These are phyloP conservation scores for Aspergillus melleus DNA, from an alignment of 2,329 filamentous ascomycete species.

Conservation along the genomic window DNA sequence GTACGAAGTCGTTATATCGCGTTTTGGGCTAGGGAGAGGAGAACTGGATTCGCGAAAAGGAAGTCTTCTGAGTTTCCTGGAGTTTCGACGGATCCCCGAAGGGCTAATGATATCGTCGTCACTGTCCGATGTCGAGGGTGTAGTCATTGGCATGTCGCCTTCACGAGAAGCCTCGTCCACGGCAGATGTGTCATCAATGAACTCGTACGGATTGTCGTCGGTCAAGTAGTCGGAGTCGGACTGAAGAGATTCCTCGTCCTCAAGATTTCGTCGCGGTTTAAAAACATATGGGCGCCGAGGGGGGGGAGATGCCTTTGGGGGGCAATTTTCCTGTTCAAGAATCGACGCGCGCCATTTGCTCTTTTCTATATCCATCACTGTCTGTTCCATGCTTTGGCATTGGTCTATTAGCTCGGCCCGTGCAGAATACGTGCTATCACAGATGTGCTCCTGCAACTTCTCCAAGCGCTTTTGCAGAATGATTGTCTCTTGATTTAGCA, in stretches of 20 bases:
- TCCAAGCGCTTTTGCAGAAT: conserved; percentile 54
- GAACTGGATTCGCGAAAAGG: conserved; percentile 17
- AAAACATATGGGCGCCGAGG: conserved; percentile 12
- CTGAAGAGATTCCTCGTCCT: conserved; percentile 36
- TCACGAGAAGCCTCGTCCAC: not conserved
- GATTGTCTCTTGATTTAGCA: conserved; percentile 45
- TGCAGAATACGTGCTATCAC: conserved; percentile 53
- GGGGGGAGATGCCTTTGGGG: conserved; percentile 23
- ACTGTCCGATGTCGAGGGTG: conserved; percentile 18
- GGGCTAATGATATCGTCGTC: conserved; percentile 26
- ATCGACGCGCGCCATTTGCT: conserved; percentile 47
- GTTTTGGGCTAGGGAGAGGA: conserved; percentile 5
- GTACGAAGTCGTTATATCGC: conserved; percentile 13
- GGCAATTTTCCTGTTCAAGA: conserved; percentile 37
- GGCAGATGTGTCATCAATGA: conserved; percentile 31
- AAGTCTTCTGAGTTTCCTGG: conserved; percentile 2
- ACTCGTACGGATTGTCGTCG: conserved; percentile 26
- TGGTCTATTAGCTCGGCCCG: conserved; percentile 55
- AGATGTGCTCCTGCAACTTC: conserved; percentile 57
- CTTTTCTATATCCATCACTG: conserved; percentile 58
- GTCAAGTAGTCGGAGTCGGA: conserved; percentile 27
- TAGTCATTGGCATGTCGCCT: conserved; percentile 1
- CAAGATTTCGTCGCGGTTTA: conserved; percentile 1
- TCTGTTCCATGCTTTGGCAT: conserved; percentile 63
- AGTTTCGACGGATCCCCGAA: conserved; percentile 18